Conservation (phyloP, 164 flowering plant genomes). For the Aristolochia californica region DNA sequence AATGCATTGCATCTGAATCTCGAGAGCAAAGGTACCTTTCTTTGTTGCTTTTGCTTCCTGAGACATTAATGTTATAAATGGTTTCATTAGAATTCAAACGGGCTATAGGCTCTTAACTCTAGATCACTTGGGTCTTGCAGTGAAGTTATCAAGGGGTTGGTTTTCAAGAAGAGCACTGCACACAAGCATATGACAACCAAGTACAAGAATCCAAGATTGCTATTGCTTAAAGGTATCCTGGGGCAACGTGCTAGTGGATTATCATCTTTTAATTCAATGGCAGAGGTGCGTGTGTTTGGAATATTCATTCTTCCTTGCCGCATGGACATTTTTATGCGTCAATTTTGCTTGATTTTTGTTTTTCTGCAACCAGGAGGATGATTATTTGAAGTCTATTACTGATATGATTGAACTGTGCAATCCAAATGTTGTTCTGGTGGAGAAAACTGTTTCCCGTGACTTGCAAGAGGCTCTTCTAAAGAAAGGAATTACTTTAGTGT, state of each 20-base stretch:
- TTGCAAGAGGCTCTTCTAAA: constrained; percentile 62
- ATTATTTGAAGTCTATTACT: constrained; percentile 31
- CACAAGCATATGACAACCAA: constrained; percentile 86
- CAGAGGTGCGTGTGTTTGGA: constrained; percentile 37
- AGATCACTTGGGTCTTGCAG: constrained; percentile 31
- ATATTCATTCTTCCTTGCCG: background rate
- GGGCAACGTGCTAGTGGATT: constrained; percentile 57
- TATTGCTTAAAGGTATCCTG: constrained; percentile 64
- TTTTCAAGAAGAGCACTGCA: constrained; percentile 87
- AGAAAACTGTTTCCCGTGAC: constrained; percentile 78
- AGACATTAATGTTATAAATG: background rate
- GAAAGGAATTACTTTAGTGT: constrained; percentile 74
- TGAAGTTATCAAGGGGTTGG: constrained; percentile 72
- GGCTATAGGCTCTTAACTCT: too few species aligned
- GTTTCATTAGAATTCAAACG: background rate
- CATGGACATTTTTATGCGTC: background rate
- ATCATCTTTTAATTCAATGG: constrained; percentile 64
- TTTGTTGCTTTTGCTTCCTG: background rate
- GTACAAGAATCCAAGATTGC: constrained; percentile 55
- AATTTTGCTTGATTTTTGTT: constrained; percentile 8
- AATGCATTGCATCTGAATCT: constrained; percentile 78
- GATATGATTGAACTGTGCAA: constrained; percentile 57
- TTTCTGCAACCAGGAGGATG: constrained; percentile 39
- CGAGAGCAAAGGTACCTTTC: constrained; percentile 55
- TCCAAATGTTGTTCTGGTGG: constrained; percentile 85